Conservation (phyloP, 106 monocot genomes). For the Acorus gramineus region DNA sequence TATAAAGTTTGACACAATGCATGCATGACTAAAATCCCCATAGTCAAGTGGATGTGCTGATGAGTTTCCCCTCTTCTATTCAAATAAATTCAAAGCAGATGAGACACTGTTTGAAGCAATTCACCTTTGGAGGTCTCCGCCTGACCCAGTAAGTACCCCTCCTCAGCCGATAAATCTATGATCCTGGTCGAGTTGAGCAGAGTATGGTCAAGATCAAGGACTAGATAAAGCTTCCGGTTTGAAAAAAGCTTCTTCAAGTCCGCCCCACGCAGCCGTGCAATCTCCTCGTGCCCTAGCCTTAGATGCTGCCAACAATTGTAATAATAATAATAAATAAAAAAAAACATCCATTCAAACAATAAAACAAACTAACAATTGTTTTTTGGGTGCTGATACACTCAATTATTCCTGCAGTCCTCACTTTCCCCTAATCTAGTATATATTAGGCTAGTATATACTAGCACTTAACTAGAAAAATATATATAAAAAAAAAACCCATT, state of each 20-base stretch:
- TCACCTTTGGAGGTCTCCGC: conserved; percentile 22
- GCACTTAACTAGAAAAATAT: too few species aligned
- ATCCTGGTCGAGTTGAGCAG: conserved; percentile 73
- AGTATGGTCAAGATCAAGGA: conserved; percentile 91
- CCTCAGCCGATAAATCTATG: conserved; percentile 38
- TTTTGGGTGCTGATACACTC: too few species aligned
- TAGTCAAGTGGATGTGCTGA: too few species aligned
- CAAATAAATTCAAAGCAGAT: neutral
- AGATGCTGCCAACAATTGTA: conserved; percentile 38
- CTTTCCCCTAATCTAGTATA: too few species aligned
- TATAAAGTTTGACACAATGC: too few species aligned
- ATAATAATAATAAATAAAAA: too few species aligned
- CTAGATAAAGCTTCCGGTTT: conserved; percentile 57
- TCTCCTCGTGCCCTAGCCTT: conserved; percentile 44
- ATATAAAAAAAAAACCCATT: too few species aligned
- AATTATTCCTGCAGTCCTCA: too few species aligned
- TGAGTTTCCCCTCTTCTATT: neutral
- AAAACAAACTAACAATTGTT: too few species aligned
- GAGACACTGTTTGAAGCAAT: neutral
- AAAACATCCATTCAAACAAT: too few species aligned
- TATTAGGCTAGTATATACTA: too few species aligned
- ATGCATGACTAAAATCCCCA: too few species aligned
- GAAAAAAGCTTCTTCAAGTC: conserved; percentile 46
- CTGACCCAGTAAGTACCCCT: conserved; percentile 38
- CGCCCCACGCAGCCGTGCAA: conserved; percentile 49